Percentiles rank a stretch among this genome's conserved stretches.
Conservation (phyloP, 768 basidiomycete species). For the Auricularia cornea region DNA sequence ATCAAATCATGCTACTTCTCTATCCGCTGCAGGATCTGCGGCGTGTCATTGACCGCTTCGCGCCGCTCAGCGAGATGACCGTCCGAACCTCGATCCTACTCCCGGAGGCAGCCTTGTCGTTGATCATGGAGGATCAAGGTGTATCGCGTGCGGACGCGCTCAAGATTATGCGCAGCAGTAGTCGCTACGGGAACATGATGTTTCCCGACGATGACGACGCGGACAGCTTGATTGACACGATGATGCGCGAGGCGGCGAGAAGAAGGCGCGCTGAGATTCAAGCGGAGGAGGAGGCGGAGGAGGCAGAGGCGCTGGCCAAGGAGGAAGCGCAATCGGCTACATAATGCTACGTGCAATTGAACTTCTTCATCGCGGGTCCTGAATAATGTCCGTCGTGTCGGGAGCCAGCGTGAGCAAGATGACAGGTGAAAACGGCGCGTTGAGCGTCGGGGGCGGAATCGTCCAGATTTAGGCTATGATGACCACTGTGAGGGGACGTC, state of each 20-base stretch:
- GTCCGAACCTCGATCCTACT: constrained; percentile 83
- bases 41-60: constrained; percentile 24
- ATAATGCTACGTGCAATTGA: no score
- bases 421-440: no score
- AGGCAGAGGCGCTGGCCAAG: no score
- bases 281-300: constrained; percentile 33
- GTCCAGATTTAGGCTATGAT: no score
- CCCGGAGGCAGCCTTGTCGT: constrained; percentile 71
- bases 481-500: no score
- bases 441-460: no score
- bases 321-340: no score
- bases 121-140: constrained; percentile 72
- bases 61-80: constrained; percentile 62
- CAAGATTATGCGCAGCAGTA: constrained; percentile 60
- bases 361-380: no score
- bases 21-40: constrained; percentile 59
- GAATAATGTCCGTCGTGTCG: no score
- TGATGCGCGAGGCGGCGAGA: constrained; percentile 16
- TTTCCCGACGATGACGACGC: constrained; percentile 57
- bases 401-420: no score
- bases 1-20: constrained; percentile 63
- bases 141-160: constrained; percentile 41
- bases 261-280: constrained; percentile 33
- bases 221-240: constrained; percentile 18
- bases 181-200: constrained; percentile 77